phyloP scores from a whole-genome alignment of 768 basidiomycete species.

The Tephrocybe sp. region DNA sequence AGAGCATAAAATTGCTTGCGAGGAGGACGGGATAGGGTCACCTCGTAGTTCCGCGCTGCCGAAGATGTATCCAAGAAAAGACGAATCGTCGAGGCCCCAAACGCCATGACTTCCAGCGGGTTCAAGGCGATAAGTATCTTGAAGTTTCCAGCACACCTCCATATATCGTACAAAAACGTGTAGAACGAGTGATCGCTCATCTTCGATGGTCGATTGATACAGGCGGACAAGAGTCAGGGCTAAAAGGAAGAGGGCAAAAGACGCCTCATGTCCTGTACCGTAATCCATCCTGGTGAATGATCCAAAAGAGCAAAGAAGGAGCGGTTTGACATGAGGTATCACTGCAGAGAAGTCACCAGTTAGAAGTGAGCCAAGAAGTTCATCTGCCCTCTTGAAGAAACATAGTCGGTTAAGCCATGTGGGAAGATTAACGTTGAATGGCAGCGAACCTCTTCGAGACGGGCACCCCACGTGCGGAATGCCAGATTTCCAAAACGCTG shows the following conservation, averaged over 20 bases:
- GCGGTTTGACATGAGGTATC: conserved; percentile 70
- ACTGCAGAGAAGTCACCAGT: conserved; percentile 39
- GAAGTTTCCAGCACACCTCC: conserved; percentile 77
- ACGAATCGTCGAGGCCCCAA: conserved; percentile 95
- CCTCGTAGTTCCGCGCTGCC: conserved; percentile 89
- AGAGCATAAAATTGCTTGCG: not conserved
- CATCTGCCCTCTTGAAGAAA: conserved; percentile 47
- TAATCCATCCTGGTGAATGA: conserved; percentile 92
- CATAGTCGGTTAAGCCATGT: conserved; percentile 7
- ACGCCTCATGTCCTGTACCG: conserved; percentile 93
- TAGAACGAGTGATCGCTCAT: conserved; percentile 63
- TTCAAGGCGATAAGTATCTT: conserved; percentile 87
- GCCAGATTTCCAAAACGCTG: conserved; percentile 93
- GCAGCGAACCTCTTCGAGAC: conserved; percentile 66
- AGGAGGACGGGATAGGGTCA: conserved; percentile 17
- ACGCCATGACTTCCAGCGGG: conserved; percentile 98
- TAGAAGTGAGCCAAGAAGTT: conserved; percentile 48
- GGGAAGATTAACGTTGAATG: conserved; percentile 4
- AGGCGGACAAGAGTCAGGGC: conserved; percentile 69
- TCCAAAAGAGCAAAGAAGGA: conserved; percentile 82
- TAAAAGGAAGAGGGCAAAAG: conserved; percentile 78
- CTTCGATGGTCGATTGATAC: conserved; percentile 50
- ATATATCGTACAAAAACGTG: conserved; percentile 76
- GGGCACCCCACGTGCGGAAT: conserved; percentile 80
- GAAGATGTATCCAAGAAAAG: conserved; percentile 86